Evolutionary conservation across 176 grass and related monocot genomes (phyloP).

Genomic region (Oryza rufipogon): DNA sequence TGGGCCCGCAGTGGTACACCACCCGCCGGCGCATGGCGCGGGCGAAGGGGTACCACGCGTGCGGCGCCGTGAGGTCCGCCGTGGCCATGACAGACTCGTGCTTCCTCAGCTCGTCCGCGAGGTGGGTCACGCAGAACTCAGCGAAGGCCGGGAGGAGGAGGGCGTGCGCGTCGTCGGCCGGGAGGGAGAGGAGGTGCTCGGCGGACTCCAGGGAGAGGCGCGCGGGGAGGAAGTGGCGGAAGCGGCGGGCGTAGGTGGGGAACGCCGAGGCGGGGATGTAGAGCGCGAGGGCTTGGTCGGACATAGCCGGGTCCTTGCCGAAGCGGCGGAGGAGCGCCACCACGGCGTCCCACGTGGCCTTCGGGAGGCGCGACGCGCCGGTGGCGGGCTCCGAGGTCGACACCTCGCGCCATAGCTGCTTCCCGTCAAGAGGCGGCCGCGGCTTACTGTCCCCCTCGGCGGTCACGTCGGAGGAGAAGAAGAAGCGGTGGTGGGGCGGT

Average conservation of each 20-base stretch:
- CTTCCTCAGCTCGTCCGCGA: conserved; percentile 58
- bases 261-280: conserved; percentile 76
- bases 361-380: conserved; percentile 46
- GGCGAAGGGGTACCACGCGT: conserved; percentile 92
- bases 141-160: conserved; percentile 81
- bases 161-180: conserved; percentile 47
- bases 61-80: conserved; percentile 80
- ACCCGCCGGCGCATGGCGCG: conserved; percentile 85
- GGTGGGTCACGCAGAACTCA: conserved; percentile 64
- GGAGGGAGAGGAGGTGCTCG: conserved; percentile 46
- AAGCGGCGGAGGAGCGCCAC: conserved; percentile 58
- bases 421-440: conserved; percentile 42
- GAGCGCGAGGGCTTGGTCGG: conserved; percentile 79
- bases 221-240: conserved; percentile 65
- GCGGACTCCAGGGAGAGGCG: conserved; percentile 48
- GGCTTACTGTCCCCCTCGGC: conserved; percentile 12
- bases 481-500: conserved; percentile 30
- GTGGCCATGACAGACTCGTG: conserved; percentile 60
- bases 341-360: conserved; percentile 62
- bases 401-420: conserved; percentile 63
- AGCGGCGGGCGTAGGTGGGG: conserved; percentile 49
- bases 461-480: conserved; percentile 38
- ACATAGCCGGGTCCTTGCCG: conserved; percentile 64
- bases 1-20: conserved; percentile 91
- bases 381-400: conserved; percentile 29